These are phyloP conservation scores for Kwoniella bestiolae DNA, from an alignment of 768 basidiomycete genomes.

Conservation along the genomic window DNA sequence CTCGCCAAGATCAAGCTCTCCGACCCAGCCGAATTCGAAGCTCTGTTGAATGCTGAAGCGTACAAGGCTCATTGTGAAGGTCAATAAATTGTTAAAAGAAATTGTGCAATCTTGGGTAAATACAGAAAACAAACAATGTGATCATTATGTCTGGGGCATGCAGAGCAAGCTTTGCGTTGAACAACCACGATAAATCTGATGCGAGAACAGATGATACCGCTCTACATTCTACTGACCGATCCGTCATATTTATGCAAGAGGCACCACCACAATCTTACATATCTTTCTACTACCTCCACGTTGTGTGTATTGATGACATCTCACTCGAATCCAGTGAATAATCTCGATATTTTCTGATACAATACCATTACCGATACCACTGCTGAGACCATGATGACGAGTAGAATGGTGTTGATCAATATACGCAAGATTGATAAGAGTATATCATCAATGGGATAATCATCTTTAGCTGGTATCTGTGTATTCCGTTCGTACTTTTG, in stretches of 20 bases:
- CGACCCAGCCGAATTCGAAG: constrained; percentile 76
- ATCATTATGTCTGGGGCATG: too few relatives aligned
- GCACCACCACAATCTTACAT: too few relatives aligned
- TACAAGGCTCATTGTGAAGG: constrained; percentile 70
- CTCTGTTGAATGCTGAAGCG: constrained; percentile 72
- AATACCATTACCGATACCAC: background rate
- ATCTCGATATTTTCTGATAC: background rate
- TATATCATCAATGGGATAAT: background rate
- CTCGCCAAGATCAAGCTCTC: constrained; percentile 88
- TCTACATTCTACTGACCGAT: too few relatives aligned
- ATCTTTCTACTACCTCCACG: too few relatives aligned
- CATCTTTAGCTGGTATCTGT: too few relatives aligned
- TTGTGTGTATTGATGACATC: too few relatives aligned
- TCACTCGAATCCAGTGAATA: background rate
- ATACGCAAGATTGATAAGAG: background rate
- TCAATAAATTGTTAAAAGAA: constrained; percentile 19
- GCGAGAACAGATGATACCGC: too few relatives aligned
- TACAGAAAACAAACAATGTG: too few relatives aligned
- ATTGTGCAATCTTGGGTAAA: background rate
- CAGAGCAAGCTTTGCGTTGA: too few relatives aligned
- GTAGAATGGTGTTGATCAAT: background rate
- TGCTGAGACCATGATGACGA: background rate
- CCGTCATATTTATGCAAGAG: background rate
- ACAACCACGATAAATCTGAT: too few relatives aligned
- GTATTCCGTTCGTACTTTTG: too few relatives aligned